phyloP scores from a whole-genome alignment of 805 yeast species.

The Suhomyces pyralidae region DNA sequence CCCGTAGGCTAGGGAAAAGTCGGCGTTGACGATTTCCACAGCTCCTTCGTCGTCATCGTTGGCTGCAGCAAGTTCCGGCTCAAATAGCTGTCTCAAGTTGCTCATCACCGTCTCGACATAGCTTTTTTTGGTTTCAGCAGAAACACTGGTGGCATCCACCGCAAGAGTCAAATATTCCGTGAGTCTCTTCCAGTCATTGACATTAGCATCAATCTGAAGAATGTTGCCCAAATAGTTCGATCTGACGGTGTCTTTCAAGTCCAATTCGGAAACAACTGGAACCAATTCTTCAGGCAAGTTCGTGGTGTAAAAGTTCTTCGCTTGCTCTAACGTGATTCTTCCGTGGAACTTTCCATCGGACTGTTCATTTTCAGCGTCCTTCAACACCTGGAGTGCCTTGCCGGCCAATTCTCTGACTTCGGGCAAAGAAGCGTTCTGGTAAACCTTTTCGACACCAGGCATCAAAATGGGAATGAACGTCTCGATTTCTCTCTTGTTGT shows the following conservation, averaged over 20 bases:
- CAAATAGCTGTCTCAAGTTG: constrained; percentile 52
- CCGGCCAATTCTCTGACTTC: constrained; percentile 93
- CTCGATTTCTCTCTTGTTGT: constrained; percentile 89
- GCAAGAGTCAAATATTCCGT: constrained; percentile 48
- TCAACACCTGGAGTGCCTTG: constrained; percentile 78
- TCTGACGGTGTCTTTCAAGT: constrained; percentile 35
- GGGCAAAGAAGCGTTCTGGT: constrained; percentile 87
- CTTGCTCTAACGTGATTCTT: constrained; percentile 56
- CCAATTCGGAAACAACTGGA: constrained; percentile 11
- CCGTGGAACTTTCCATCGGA: constrained; percentile 76
- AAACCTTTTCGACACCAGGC: constrained; percentile 91
- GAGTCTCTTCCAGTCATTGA: constrained; percentile 48
- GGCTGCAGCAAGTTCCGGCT: constrained; percentile 41
- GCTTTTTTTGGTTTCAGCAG: constrained; percentile 31
- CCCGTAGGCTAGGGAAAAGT: constrained; percentile 95
- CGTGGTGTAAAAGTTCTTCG: constrained; percentile 41
- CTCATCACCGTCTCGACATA: constrained; percentile 45
- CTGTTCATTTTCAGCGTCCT: constrained; percentile 71
- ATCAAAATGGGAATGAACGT: constrained; percentile 77
- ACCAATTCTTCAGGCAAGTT: constrained; percentile 13
- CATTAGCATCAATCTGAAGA: constrained; percentile 42
- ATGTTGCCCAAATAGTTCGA: constrained; percentile 45
- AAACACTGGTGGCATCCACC: constrained; percentile 15
- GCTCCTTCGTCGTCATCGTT: constrained; percentile 73
- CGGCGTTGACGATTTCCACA: constrained; percentile 87